phyloP scores from a whole-genome alignment of 345 rosid species.

The Clarkia xantiana region DNA sequence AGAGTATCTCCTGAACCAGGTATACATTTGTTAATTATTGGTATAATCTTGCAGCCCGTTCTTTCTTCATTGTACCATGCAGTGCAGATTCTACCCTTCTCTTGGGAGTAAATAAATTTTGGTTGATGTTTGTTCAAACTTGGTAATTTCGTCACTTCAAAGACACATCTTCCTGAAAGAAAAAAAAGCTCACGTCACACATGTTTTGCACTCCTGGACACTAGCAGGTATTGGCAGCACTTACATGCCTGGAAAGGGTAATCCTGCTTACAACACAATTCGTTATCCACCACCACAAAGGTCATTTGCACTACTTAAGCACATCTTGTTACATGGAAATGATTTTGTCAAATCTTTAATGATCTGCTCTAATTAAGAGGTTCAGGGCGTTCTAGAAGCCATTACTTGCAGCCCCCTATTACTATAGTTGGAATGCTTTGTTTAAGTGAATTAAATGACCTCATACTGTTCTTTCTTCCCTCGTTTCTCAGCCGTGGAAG shows the following conservation, averaged over 20 bases:
- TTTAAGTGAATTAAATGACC: no score
- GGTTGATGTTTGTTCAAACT: slow-evolving; percentile 6
- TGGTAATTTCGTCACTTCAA: slow-evolving; percentile 32
- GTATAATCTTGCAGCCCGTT: no score
- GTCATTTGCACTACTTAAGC: slow-evolving; percentile 85
- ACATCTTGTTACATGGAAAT: slow-evolving; percentile 34
- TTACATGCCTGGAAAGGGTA: slow-evolving; percentile 80
- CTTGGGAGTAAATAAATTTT: no score
- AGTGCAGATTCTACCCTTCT: no score
- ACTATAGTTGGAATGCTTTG: no score
- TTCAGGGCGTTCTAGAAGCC: slow-evolving; percentile 21
- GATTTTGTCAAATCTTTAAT: slow-evolving; percentile 18
- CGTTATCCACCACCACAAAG: slow-evolving; percentile 92
- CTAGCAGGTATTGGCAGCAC: slow-evolving; percentile 96
- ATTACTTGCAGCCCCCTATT: slow-evolving; percentile 5
- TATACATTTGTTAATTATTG: slow-evolving; percentile 15
- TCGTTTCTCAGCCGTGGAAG: slow-evolving; percentile 30
- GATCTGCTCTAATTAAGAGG: slow-evolving; percentile 17
- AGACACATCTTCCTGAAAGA: slow-evolving; percentile 29
- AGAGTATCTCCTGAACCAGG: slow-evolving; percentile 29
- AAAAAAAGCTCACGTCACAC: slow-evolving; percentile 72
- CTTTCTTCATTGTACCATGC: no score
- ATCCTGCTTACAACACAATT: slow-evolving; percentile 75
- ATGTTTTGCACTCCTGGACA: slow-evolving; percentile 87
- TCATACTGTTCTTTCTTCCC: no score